Conservation (phyloP, 352 stramenopile species). For the Phytopythium cucurbitacearum region DNA sequence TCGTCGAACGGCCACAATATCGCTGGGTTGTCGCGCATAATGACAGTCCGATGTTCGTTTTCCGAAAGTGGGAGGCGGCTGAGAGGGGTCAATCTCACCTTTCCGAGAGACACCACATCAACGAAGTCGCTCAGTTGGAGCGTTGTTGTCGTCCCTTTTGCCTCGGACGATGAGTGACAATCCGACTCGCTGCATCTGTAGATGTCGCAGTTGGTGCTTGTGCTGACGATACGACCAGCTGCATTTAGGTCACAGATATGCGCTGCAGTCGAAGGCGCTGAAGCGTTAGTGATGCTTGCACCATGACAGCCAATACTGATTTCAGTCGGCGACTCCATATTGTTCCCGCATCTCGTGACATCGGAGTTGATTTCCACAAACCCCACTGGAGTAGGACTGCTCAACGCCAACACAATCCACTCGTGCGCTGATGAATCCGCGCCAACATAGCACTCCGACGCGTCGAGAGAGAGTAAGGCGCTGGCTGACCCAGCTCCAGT, state of each 20-base stretch:
- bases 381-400: slow-evolving; percentile 29
- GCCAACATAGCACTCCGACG: slow-evolving; percentile 35
- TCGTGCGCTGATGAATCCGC: slow-evolving; percentile 43
- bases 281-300: slow-evolving; percentile 20
- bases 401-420: slow-evolving; percentile 64
- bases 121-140: slow-evolving; percentile 51
- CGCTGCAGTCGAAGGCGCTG: slow-evolving; percentile 10
- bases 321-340: slow-evolving; percentile 23
- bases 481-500: slow-evolving; percentile 34
- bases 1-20: slow-evolving; percentile 54
- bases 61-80: slow-evolving; percentile 38
- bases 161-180: slow-evolving; percentile 18
- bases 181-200: slow-evolving; percentile 28
- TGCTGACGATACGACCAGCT: slow-evolving; percentile 4
- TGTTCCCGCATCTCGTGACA: slow-evolving; percentile 28
- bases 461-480: slow-evolving; percentile 20
- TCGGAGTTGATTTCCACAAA: slow-evolving; percentile 48
- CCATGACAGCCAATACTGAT: slow-evolving; percentile 49
- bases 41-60: slow-evolving; percentile 41
- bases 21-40: slow-evolving; percentile 65
- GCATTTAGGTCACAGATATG: slow-evolving; percentile 21
- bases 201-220: slow-evolving; percentile 6
- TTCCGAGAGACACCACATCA: slow-evolving; percentile 41
- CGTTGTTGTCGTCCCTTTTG: slow-evolving; percentile 8
- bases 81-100: slow-evolving; percentile 30